These are phyloP conservation scores for Lipomyces orientalis DNA, from an alignment of 805 yeast genomes.

Conservation along the genomic window DNA sequence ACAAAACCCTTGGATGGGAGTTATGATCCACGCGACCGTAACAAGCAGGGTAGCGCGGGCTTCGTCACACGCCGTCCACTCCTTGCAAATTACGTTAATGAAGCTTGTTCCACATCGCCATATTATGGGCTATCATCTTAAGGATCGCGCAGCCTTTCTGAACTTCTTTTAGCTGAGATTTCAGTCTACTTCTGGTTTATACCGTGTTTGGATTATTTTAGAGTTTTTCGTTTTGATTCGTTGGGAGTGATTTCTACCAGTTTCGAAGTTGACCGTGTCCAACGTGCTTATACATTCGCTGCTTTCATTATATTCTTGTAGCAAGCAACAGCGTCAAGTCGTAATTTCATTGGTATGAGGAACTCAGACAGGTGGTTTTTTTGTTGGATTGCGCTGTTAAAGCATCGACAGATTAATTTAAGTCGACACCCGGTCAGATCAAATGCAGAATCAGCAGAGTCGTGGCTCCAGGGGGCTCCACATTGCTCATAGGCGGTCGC, in stretches of 20 bases:
- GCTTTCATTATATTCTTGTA: neutral
- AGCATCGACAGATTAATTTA: neutral
- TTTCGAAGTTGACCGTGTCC: neutral
- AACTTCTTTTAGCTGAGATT: neutral
- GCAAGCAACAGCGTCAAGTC: neutral
- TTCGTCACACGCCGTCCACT: neutral
- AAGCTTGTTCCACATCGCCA: neutral
- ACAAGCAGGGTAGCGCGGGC: neutral
- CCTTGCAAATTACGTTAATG: neutral
- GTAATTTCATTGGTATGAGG: neutral
- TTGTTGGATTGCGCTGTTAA: neutral
- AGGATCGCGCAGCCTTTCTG: neutral
- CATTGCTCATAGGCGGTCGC: slow-evolving; percentile 96
- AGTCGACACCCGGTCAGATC: neutral
- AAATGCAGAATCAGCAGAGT: slow-evolving; percentile 34
- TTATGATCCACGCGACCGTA: neutral
- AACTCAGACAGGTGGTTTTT: neutral
- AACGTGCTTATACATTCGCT: slow-evolving; percentile 8
- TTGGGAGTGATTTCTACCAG: neutral
- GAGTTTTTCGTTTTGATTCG: neutral
- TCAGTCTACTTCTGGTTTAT: neutral
- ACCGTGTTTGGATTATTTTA: neutral
- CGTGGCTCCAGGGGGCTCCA: slow-evolving; percentile 66
- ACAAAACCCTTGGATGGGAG: neutral
- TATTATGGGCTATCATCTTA: neutral